phyloP scores from a whole-genome alignment of 2,329 filamentous ascomycete genomes.

The Fusarium camptoceras region DNA sequence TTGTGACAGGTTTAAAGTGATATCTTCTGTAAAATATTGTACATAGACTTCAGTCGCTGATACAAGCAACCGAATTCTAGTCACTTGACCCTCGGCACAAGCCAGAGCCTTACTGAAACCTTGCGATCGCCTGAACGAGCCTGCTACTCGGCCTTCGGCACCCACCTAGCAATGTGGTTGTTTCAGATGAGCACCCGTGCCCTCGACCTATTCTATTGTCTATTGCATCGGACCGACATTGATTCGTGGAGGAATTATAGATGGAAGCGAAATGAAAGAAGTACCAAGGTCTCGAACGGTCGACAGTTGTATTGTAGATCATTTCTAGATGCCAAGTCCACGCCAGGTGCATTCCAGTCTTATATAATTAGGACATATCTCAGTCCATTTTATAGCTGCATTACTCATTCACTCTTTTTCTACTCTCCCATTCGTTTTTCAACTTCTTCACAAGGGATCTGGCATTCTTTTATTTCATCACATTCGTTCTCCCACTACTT shows the following conservation, averaged over 20 bases:
- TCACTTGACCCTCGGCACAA: background rate
- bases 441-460: background rate
- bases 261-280: background rate
- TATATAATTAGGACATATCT: background rate
- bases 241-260: background rate
- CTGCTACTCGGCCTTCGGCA: background rate
- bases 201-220: background rate
- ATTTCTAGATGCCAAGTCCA: background rate
- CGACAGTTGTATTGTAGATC: background rate
- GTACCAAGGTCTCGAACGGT: background rate
- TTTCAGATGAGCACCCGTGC: background rate
- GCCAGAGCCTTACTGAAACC: background rate
- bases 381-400: background rate
- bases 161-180: background rate
- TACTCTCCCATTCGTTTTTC: background rate
- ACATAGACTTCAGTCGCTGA: background rate
- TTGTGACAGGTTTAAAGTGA: background rate
- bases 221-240: fast-evolving
- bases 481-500: background rate
- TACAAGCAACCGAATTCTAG: background rate
- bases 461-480: background rate
- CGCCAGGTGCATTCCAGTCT: background rate
- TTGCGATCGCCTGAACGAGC: background rate
- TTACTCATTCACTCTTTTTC: background rate
- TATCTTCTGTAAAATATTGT: background rate